Percentiles rank a stretch among this genome's conserved stretches.
Evolutionary conservation across 75 land plant genomes (phyloP).

Genomic region (Pseudotsuga menziesii): DNA sequence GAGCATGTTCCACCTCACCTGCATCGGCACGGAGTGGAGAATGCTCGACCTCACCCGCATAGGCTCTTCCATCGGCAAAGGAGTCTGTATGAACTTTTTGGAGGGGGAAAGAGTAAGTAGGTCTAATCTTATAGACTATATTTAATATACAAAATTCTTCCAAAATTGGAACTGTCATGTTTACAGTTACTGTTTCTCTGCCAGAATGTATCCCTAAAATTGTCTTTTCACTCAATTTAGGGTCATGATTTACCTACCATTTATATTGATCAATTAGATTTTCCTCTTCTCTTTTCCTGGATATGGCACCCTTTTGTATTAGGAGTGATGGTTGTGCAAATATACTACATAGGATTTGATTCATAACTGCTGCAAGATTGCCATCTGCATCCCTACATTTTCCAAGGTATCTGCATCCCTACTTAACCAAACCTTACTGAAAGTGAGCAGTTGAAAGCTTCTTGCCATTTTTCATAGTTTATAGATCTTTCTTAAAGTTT

Average conservation of each 20-base stretch:
- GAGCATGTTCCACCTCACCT: conserved; percentile 12
- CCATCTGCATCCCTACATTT: background rate
- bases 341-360: background rate
- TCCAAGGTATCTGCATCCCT: background rate
- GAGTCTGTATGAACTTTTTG: conserved; percentile 71
- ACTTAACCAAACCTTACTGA: background rate
- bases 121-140: background rate
- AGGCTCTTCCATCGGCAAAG: conserved; percentile 46
- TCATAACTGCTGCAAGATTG: background rate
- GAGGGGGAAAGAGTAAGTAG: conserved; percentile 67
- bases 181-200: background rate
- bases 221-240: background rate
- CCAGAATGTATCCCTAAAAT: too few species aligned
- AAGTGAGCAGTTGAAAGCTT: too few species aligned
- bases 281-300: background rate
- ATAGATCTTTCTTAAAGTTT: too few species aligned
- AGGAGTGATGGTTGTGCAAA: background rate
- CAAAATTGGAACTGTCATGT: background rate
- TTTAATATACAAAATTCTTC: background rate
- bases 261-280: background rate
- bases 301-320: background rate
- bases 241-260: background rate
- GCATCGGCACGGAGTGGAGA: conserved; percentile 11
- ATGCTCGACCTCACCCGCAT: conserved; percentile 14
- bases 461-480: too few species aligned